Conservation (phyloP, 2,329 filamentous ascomycete genomes). For the Ophiocordyceps sinensis region DNA sequence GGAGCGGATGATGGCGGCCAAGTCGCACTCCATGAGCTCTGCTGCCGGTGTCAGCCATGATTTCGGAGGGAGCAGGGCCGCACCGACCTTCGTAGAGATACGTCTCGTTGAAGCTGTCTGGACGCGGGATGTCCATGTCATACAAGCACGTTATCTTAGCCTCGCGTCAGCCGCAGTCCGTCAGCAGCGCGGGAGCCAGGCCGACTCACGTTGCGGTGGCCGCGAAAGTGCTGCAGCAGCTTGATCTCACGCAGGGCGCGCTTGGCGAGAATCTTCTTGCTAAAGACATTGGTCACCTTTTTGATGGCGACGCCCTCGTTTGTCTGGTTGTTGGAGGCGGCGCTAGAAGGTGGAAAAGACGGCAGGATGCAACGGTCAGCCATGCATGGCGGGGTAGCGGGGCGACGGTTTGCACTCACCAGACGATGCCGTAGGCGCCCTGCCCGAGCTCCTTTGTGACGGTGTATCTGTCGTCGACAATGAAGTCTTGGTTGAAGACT, state of each 20-base stretch:
- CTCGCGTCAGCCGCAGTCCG: neutral
- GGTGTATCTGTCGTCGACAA: slow-evolving; percentile 95
- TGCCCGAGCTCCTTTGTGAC: slow-evolving; percentile 98
- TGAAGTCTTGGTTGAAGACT: slow-evolving; percentile 99
- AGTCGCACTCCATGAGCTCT: slow-evolving; percentile 99
- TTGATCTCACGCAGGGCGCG: slow-evolving; percentile 96
- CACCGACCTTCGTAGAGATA: slow-evolving; percentile 89
- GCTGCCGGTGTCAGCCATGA: slow-evolving; percentile 2
- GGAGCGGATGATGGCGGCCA: slow-evolving; percentile 94
- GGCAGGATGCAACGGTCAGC: slow-evolving; percentile 1
- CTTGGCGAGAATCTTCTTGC: slow-evolving; percentile 99
- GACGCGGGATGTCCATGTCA: slow-evolving; percentile 97
- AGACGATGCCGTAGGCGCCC: slow-evolving; percentile 97
- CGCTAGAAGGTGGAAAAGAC: slow-evolving; percentile 38
- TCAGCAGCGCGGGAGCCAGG: neutral
- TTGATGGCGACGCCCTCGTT: slow-evolving; percentile 95
- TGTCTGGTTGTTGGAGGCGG: slow-evolving; percentile 80
- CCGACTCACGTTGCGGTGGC: slow-evolving; percentile 62
- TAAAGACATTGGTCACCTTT: slow-evolving; percentile 99
- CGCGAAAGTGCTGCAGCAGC: slow-evolving; percentile 92
- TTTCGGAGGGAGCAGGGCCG: no score
- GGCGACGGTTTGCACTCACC: slow-evolving; percentile 37
- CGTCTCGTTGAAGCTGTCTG: slow-evolving; percentile 97
- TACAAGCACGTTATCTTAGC: slow-evolving; percentile 90
- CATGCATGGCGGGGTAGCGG: neutral